Evolutionary conservation across 1,284 basidiomycete species (phyloP).

Genomic region (Hemileia vastatrix): DNA sequence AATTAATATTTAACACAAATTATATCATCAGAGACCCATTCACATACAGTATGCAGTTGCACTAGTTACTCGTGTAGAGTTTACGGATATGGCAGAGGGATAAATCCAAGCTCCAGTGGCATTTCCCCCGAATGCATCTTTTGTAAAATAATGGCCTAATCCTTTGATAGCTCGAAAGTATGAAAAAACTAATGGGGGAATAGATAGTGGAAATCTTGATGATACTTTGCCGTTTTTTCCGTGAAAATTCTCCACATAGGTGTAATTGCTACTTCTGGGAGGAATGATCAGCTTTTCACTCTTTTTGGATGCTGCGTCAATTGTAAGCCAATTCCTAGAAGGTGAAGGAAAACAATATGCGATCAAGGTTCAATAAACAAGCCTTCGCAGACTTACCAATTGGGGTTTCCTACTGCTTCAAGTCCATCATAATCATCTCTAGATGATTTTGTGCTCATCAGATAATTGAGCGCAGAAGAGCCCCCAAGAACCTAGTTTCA

Average conservation of each 20-base stretch:
- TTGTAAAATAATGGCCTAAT: background rate
- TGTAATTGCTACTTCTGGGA: background rate
- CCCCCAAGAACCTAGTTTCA: conserved; percentile 12
- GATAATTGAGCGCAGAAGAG: conserved; percentile 20
- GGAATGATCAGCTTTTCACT: conserved; percentile 5
- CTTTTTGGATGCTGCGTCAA: conserved; percentile 16
- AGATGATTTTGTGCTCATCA: conserved; percentile 14
- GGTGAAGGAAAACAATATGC: background rate
- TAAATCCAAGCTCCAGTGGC: conserved; percentile 10
- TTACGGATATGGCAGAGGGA: conserved; percentile 10
- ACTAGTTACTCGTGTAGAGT: conserved; percentile 13
- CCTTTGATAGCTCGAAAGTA: background rate
- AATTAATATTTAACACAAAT: too few species aligned
- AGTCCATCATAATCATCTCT: conserved; percentile 11
- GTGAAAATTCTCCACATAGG: conserved; percentile 1
- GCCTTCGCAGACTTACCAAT: conserved; percentile 3
- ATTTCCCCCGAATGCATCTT: conserved; percentile 4
- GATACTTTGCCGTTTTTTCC: background rate
- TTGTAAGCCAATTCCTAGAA: conserved; percentile 13
- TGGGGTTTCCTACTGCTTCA: conserved; percentile 17
- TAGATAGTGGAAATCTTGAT: conserved; percentile 14
- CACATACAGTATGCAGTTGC: conserved; percentile 21
- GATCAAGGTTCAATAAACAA: background rate
- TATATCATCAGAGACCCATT: too few species aligned
- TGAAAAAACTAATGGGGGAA: conserved; percentile 3